Percentiles rank a stretch among this genome's conserved stretches.
These are phyloP conservation scores for Halophytophthora polymorphica DNA, from an alignment of 352 stramenopile species.

Conservation along the genomic window DNA sequence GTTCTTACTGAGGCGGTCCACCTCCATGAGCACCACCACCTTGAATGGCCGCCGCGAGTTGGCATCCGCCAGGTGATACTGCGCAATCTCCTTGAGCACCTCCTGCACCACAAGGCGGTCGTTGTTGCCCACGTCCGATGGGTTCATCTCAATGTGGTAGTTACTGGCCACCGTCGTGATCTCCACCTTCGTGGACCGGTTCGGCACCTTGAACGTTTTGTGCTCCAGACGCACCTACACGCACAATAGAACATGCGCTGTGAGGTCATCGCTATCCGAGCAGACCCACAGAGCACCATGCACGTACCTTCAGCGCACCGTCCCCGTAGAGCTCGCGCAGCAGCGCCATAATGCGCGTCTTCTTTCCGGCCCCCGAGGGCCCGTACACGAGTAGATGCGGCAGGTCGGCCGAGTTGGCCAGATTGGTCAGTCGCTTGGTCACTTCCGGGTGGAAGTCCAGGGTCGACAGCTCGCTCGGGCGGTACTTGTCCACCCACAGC, in stretches of 20 bases:
- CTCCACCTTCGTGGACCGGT: conserved; percentile 92
- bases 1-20: conserved; percentile 96
- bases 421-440: conserved; percentile 84
- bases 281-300: neutral
- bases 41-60: conserved; percentile 78
- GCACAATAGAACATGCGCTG: conserved; percentile 1
- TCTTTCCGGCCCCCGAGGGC: conserved; percentile 97
- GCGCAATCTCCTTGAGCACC: conserved; percentile 99
- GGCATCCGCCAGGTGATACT: conserved; percentile 83
- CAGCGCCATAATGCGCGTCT: conserved; percentile 96
- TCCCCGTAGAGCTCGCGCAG: conserved; percentile 95
- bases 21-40: conserved; percentile 97
- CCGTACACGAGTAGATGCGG: conserved; percentile 99
- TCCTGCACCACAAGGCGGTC: conserved; percentile 98
- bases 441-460: conserved; percentile 95
- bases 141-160: conserved; percentile 99
- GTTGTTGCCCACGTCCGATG: conserved; percentile 95
- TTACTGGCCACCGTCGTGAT: conserved; percentile 97
- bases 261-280: neutral
- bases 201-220: conserved; percentile 90
- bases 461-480: conserved; percentile 88
- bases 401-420: conserved; percentile 82
- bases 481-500: conserved; percentile 99
- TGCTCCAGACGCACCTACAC: conserved; percentile 66
- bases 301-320: conserved; percentile 81